These are phyloP conservation scores for Rhynchosporium graminicola DNA, from an alignment of 2,329 filamentous ascomycete species.

Conservation along the genomic window DNA sequence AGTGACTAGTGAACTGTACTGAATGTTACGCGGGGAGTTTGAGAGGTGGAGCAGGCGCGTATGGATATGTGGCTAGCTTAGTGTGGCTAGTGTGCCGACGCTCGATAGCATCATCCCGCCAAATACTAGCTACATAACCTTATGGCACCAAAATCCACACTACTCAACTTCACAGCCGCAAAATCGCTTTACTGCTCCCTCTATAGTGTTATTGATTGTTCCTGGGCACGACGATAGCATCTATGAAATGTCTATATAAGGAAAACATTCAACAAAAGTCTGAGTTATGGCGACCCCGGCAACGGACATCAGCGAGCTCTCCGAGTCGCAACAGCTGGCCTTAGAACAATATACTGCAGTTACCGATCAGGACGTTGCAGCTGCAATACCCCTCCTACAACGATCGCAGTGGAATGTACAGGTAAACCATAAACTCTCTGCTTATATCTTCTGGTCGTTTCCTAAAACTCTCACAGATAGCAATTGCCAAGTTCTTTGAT, in stretches of 20 bases:
- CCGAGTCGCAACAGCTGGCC: constrained; percentile 58
- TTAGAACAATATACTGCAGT: constrained; percentile 87
- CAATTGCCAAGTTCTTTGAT: constrained; percentile 96
- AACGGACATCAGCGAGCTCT: constrained; percentile 21
- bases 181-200: too few relatives aligned
- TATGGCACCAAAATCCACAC: neutral
- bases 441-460: neutral
- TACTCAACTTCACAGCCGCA: too few relatives aligned
- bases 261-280: neutral
- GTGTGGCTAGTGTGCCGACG: constrained; percentile 8
- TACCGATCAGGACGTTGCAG: constrained; percentile 76
- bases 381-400: constrained; percentile 76
- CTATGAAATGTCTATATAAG: constrained; percentile 6
- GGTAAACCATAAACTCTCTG: constrained; percentile 48
- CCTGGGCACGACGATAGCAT: neutral
- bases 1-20: neutral
- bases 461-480: constrained; percentile 61
- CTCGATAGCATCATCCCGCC: neutral
- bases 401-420: constrained; percentile 96
- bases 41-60: constrained; percentile 2
- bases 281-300: constrained; percentile 15
- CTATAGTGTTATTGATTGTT: too few relatives aligned
- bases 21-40: constrained; percentile 14
- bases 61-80: neutral
- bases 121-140: neutral